A percentile compares a stretch with the other conserved stretches of the same genome.
phyloP scores from a whole-genome alignment of 1,139 yeast genomes.

The Protomyces gravidus region DNA sequence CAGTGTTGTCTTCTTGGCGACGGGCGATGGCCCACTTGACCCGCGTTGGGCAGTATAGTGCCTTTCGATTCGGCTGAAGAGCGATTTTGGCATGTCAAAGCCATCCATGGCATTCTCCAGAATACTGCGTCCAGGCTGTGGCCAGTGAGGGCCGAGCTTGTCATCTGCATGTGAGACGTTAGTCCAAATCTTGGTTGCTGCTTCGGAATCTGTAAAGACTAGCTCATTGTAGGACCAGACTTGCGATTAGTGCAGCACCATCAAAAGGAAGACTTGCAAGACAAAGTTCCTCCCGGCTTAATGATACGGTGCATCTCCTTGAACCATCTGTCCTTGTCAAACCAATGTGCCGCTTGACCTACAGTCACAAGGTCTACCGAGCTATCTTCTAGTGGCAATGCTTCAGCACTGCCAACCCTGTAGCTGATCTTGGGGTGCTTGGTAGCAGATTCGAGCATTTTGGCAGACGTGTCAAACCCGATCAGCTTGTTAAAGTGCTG shows the following conservation, averaged over 20 bases:
- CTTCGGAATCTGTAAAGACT: constrained; percentile 46
- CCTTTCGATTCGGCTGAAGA: constrained; percentile 45
- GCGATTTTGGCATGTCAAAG: constrained; percentile 45
- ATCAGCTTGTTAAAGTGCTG: constrained; percentile 47
- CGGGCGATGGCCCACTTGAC: constrained; percentile 43
- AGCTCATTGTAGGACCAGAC: constrained; percentile 79
- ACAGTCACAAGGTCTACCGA: constrained; percentile 61
- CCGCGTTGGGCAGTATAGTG: constrained; percentile 38
- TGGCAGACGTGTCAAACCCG: constrained; percentile 64
- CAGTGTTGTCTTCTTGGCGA: constrained; percentile 47
- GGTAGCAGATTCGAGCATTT: constrained; percentile 57
- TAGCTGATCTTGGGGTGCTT: constrained; percentile 36
- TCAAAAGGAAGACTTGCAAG: constrained; percentile 38
- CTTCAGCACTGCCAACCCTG: constrained; percentile 32
- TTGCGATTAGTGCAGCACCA: neutral
- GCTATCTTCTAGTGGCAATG: constrained; percentile 29
- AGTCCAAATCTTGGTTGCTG: constrained; percentile 46
- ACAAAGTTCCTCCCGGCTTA: constrained; percentile 59
- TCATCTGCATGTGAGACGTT: constrained; percentile 47
- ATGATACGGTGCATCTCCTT: constrained; percentile 50
- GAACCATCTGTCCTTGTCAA: constrained; percentile 54
- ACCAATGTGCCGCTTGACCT: constrained; percentile 81
- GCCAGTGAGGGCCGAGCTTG: constrained; percentile 49
- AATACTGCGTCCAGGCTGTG: constrained; percentile 63
- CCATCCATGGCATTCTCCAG: constrained; percentile 49